phyloP scores from a whole-genome alignment of 768 basidiomycete genomes.

The Boletus rubropictus region DNA sequence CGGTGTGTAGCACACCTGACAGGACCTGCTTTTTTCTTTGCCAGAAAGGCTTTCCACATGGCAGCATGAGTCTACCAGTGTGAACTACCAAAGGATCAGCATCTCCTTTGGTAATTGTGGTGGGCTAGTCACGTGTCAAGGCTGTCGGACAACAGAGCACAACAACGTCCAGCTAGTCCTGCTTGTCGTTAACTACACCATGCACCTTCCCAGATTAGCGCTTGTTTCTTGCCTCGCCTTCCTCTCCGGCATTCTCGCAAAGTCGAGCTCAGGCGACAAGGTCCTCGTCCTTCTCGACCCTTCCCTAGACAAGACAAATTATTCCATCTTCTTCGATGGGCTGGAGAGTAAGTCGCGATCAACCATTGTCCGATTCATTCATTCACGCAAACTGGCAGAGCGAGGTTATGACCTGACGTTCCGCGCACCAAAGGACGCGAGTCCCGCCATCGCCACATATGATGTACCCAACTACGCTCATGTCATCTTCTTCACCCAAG shows the following conservation, averaged over 20 bases:
- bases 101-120: background rate
- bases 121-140: constrained; percentile 12
- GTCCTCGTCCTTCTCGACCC: constrained; percentile 85
- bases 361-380: background rate
- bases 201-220: constrained; percentile 27
- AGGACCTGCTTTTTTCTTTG: too few relatives aligned
- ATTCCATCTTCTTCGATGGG: constrained; percentile 76
- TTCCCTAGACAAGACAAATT: constrained; percentile 56
- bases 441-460: constrained; percentile 60
- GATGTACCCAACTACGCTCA: constrained; percentile 77
- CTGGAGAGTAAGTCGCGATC: constrained; percentile 53
- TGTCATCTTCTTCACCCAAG: constrained; percentile 80
- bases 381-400: constrained; percentile 37
- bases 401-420: constrained; percentile 85
- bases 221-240: constrained; percentile 29
- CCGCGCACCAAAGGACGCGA: constrained; percentile 72
- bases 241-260: constrained; percentile 35
- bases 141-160: constrained; percentile 17
- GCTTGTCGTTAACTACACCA: constrained; percentile 5
- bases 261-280: constrained; percentile 75
- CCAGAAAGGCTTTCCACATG: too few relatives aligned
- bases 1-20: background rate
- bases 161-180: constrained; percentile 22
- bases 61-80: too few relatives aligned
- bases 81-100: too few relatives aligned